A percentile compares a stretch with the other conserved stretches of the same genome.
phyloP scores from a whole-genome alignment of 805 yeast genomes.

The Metschnikowia arizonensis region DNA sequence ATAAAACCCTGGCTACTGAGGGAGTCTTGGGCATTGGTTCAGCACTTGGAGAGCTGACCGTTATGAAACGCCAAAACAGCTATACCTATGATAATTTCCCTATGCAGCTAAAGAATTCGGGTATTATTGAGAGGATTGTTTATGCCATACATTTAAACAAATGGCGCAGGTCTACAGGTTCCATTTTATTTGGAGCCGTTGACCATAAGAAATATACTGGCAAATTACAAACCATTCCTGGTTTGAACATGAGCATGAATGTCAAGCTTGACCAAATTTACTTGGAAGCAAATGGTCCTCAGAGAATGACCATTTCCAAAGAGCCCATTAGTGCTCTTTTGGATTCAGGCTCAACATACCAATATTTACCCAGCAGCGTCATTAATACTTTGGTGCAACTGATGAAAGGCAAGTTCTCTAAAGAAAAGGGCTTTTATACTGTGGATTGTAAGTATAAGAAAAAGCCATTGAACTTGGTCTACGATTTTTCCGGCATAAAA shows the following conservation, averaged over 20 bases:
- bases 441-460: neutral
- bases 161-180: neutral
- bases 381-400: neutral
- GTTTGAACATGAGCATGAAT: too few species aligned
- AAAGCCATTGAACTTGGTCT: neutral
- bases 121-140: neutral
- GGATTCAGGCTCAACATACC: neutral
- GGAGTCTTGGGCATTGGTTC: neutral
- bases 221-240: neutral
- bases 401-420: neutral
- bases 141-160: neutral
- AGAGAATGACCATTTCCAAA: too few species aligned
- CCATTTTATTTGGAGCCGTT: neutral
- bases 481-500: neutral
- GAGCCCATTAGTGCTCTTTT: neutral
- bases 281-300: neutral
- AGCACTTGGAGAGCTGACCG: too few species aligned
- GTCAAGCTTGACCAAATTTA: neutral
- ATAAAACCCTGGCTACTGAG: neutral
- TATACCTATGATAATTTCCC: neutral
- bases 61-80: neutral
- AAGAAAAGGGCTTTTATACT: neutral
- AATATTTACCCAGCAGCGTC: neutral
- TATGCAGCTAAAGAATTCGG: neutral
- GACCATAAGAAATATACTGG: neutral